phyloP scores from a whole-genome alignment of 2,329 filamentous ascomycete species.

The Xylariaceae sp. region DNA sequence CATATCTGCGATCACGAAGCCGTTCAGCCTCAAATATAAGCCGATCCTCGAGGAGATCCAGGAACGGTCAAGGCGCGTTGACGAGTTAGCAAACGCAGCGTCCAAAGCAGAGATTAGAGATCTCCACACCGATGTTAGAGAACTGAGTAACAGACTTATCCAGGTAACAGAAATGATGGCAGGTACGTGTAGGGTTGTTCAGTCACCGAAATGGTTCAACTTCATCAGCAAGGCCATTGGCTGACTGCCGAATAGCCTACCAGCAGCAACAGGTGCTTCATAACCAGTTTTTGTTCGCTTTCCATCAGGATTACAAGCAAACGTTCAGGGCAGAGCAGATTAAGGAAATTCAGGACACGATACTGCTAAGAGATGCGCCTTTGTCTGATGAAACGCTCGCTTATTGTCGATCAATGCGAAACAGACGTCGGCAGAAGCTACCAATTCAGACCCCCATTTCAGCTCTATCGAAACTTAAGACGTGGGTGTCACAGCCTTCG shows the following conservation, averaged over 20 bases:
- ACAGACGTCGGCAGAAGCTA: conserved; percentile 6
- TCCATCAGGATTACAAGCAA: conserved; percentile 7
- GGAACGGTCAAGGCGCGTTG: conserved; percentile 1
- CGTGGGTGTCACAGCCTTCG: conserved; percentile 5
- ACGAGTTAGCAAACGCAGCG: conserved; percentile 4
- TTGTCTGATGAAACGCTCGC: neutral
- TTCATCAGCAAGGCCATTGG: neutral
- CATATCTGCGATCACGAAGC: conserved; percentile 1
- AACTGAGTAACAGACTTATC: neutral
- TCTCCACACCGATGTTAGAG: neutral
- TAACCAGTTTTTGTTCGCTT: conserved; percentile 1
- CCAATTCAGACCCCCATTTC: neutral
- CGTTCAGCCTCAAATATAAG: conserved; percentile 1
- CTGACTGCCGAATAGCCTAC: neutral
- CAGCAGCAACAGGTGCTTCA: conserved; percentile 10
- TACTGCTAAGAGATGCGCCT: conserved; percentile 2
- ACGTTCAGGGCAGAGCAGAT: conserved; percentile 5
- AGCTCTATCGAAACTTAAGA: conserved; percentile 3
- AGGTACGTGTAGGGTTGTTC: too few relatives aligned
- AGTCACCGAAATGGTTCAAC: too few relatives aligned
- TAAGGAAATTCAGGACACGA: conserved; percentile 5
- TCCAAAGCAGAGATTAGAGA: conserved; percentile 10
- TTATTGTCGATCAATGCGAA: conserved; percentile 21
- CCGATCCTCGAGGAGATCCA: conserved; percentile 5
- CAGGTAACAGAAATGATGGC: conserved; percentile 5